A percentile compares a stretch with the other conserved stretches of the same genome.
These are phyloP conservation scores for Mortierella sp. DNA, from an alignment of 371 early-diverging fungal species.

Conservation along the genomic window DNA sequence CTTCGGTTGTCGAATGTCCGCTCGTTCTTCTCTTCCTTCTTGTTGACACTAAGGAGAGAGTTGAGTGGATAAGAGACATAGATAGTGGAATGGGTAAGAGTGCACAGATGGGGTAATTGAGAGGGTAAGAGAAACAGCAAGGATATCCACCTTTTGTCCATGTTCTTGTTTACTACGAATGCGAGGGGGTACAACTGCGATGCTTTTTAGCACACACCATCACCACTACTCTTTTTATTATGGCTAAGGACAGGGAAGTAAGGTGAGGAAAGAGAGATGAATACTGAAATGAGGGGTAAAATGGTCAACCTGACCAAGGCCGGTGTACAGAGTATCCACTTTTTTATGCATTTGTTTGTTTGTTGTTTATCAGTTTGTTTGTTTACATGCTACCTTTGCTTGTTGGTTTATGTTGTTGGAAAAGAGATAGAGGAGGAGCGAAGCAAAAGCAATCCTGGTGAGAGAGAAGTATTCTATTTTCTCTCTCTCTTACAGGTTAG, in stretches of 20 bases:
- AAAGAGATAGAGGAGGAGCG: too few species aligned
- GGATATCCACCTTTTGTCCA: neutral
- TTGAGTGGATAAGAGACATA: neutral
- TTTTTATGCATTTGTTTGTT: slow-evolving; percentile 2
- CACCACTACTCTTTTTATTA: neutral
- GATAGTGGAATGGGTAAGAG: neutral
- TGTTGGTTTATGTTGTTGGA: neutral
- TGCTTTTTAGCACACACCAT: neutral
- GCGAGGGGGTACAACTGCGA: neutral
- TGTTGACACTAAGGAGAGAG: neutral
- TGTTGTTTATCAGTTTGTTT: neutral
- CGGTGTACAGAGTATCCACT: slow-evolving; percentile 4
- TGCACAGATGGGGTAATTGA: slow-evolving; percentile 10
- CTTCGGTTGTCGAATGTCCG: slow-evolving; percentile 2
- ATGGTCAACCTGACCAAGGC: neutral
- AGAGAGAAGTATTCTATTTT: too few species aligned
- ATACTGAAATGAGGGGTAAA: neutral
- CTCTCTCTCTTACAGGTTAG: too few species aligned
- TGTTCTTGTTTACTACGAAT: neutral
- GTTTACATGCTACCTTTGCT: neutral
- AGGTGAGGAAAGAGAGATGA: neutral
- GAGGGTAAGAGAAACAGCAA: neutral
- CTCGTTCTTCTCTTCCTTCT: neutral
- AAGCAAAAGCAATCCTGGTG: too few species aligned
- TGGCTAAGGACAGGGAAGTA: neutral